Evolutionary conservation across 441 rosid genomes (phyloP).

Genomic region (Daphne laureola): DNA sequence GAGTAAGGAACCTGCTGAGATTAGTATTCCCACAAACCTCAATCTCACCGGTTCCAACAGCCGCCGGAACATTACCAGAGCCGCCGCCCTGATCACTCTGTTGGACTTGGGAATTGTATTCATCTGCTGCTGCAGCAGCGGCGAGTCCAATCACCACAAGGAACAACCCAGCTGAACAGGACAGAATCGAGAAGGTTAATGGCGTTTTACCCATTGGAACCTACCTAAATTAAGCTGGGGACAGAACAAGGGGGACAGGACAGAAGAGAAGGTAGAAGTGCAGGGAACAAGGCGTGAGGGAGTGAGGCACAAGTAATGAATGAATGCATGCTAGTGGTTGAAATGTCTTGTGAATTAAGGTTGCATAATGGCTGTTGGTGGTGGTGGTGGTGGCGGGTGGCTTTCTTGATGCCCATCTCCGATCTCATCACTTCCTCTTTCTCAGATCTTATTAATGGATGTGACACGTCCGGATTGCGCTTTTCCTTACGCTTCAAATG

Average conservation of each 20-base stretch:
- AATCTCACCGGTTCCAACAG: slow-evolving; percentile 16
- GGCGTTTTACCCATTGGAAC: slow-evolving; percentile 30
- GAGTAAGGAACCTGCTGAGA: slow-evolving; percentile 54
- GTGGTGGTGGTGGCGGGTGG: slow-evolving; percentile 37
- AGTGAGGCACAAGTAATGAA: slow-evolving; percentile 16
- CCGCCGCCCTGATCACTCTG: slow-evolving; percentile 12
- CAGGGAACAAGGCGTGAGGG: slow-evolving; percentile 2
- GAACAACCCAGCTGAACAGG: slow-evolving; percentile 19
- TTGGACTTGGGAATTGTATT: too few relatives aligned
- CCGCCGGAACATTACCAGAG: slow-evolving; percentile 6
- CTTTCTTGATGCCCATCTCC: slow-evolving; percentile 32
- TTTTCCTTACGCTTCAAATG: slow-evolving; percentile 1
- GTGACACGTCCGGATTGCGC: not conserved
- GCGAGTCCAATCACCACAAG: slow-evolving; percentile 11
- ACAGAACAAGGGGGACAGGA: slow-evolving; percentile 2
- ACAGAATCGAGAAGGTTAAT: slow-evolving; percentile 20
- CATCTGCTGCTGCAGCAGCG: slow-evolving; percentile 11
- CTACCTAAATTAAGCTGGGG: slow-evolving; percentile 10
- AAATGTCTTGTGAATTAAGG: slow-evolving; percentile 44
- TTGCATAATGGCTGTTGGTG: slow-evolving; percentile 26
- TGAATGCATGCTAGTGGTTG: too few relatives aligned
- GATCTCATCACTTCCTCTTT: slow-evolving; percentile 1
- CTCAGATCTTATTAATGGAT: not conserved
- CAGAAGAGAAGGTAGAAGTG: too few relatives aligned
- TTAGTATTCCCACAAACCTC: slow-evolving; percentile 51